A percentile compares a stretch with the other conserved stretches of the same genome.
Evolutionary conservation across 805 yeast genomes (phyloP).

Genomic region (Clavispora asparagi): DNA sequence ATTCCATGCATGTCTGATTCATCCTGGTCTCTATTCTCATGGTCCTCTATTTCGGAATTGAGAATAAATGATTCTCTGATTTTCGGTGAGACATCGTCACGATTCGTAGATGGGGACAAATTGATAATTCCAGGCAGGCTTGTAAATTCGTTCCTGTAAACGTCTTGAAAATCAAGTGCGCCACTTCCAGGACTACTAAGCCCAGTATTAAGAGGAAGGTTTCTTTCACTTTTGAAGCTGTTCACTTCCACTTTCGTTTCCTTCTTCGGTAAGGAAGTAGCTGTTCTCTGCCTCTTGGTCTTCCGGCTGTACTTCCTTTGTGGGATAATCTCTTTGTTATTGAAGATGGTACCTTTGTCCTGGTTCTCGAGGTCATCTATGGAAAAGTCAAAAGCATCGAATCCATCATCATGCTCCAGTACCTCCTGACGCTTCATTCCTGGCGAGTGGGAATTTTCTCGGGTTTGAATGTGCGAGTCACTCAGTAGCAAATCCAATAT

Average conservation of each 20-base stretch:
- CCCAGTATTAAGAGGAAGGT: neutral
- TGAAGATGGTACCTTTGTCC: constrained; percentile 8
- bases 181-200: neutral
- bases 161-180: neutral
- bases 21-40: neutral
- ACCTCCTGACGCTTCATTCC: neutral
- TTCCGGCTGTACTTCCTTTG: neutral
- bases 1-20: neutral
- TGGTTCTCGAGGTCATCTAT: constrained; percentile 12
- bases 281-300: neutral
- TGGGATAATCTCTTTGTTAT: neutral
- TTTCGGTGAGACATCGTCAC: neutral
- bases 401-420: neutral
- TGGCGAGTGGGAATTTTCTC: neutral
- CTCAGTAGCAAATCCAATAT: neutral
- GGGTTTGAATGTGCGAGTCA: neutral
- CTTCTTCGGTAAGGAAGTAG: neutral
- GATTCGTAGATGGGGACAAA: neutral
- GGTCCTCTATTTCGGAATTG: neutral
- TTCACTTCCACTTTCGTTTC: neutral
- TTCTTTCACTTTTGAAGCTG: no score
- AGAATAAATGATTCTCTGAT: neutral
- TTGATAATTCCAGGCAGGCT: neutral
- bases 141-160: neutral
- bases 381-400: constrained; percentile 12